A percentile compares a stretch with the other conserved stretches of the same genome.
phyloP scores from a whole-genome alignment of 2,329 filamentous ascomycete genomes.

The Trichoderma citrinoviride region DNA sequence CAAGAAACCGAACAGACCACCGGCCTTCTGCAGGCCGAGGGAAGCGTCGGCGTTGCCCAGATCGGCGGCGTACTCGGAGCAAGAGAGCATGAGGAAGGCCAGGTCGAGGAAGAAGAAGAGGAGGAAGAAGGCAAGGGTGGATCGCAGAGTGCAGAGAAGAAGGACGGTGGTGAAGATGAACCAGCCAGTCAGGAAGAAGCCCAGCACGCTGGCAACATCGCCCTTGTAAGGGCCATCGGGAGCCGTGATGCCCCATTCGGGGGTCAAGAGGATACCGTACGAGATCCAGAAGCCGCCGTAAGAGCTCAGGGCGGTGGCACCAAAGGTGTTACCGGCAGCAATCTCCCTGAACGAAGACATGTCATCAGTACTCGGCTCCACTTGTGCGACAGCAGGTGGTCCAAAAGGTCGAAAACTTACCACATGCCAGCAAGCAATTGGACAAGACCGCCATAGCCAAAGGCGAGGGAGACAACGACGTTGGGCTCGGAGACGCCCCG shows the following conservation, averaged over 20 bases:
- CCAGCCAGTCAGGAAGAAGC: slow-evolving; percentile 75
- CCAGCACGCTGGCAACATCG: slow-evolving; percentile 57
- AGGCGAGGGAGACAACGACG: slow-evolving; percentile 66
- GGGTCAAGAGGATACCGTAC: slow-evolving; percentile 70
- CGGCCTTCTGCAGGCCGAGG: slow-evolving; percentile 60
- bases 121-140: slow-evolving; percentile 73
- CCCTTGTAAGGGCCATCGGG: slow-evolving; percentile 46
- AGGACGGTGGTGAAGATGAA: slow-evolving; percentile 81
- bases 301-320: slow-evolving; percentile 75
- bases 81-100: slow-evolving; percentile 70
- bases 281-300: slow-evolving; percentile 84
- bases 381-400: background rate
- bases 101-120: slow-evolving; percentile 77
- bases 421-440: slow-evolving; percentile 85
- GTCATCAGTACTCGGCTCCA: slow-evolving; percentile 21
- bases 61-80: slow-evolving; percentile 57
- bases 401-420: slow-evolving; percentile 48
- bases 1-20: slow-evolving; percentile 76
- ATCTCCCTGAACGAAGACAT: slow-evolving; percentile 62
- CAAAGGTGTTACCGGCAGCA: slow-evolving; percentile 83
- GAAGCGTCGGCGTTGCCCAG: slow-evolving; percentile 48
- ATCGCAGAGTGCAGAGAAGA: slow-evolving; percentile 70
- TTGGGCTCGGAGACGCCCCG: slow-evolving; percentile 59
- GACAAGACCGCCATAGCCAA: slow-evolving; percentile 73
- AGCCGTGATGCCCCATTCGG: slow-evolving; percentile 58